Percentiles rank a stretch among this genome's conserved stretches.
Evolutionary conservation across 2,329 filamentous ascomycete species (phyloP).

Genomic region (Scedosporium aurantiacum): DNA sequence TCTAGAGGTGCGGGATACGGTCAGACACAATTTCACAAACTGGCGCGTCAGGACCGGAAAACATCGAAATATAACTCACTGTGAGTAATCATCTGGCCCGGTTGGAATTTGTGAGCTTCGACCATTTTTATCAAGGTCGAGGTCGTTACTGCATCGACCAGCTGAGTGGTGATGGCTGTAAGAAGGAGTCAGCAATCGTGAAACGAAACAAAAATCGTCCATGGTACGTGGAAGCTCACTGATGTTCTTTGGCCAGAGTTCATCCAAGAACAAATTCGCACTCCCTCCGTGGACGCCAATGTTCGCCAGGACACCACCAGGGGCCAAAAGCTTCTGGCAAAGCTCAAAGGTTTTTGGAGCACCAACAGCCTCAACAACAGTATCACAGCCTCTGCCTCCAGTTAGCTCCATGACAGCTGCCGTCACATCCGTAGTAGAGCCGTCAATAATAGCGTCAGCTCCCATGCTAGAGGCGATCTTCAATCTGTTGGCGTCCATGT

Average conservation of each 20-base stretch:
- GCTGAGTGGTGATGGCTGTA: slow-evolving; percentile 31
- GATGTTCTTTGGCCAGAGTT: slow-evolving; percentile 43
- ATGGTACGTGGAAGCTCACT: slow-evolving; percentile 20
- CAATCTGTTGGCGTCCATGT: slow-evolving; percentile 36
- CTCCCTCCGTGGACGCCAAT: slow-evolving; percentile 46
- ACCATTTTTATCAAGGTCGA: slow-evolving; percentile 37
- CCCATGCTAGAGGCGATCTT: slow-evolving; percentile 35
- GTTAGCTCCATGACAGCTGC: slow-evolving; percentile 31
- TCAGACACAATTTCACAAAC: neutral
- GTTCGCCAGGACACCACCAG: slow-evolving; percentile 44
- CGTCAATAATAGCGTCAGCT: slow-evolving; percentile 32
- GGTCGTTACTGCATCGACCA: slow-evolving; percentile 35
- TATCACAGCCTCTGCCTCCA: slow-evolving; percentile 40
- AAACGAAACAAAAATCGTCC: neutral
- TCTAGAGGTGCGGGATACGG: slow-evolving; percentile 12
- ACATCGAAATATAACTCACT: slow-evolving; percentile 17
- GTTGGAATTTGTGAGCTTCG: slow-evolving; percentile 27
- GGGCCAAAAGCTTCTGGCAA: slow-evolving; percentile 40
- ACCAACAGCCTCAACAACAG: slow-evolving; percentile 48
- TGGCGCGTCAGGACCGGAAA: neutral
- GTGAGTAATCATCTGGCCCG: slow-evolving; percentile 33
- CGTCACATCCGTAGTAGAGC: slow-evolving; percentile 21
- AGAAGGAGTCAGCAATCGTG: neutral
- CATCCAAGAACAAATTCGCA: slow-evolving; percentile 39
- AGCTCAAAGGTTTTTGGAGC: slow-evolving; percentile 40